Percentiles rank a stretch among this genome's conserved stretches.
Conservation (phyloP, 2,329 filamentous ascomycete genomes). For the Corniculantispora saksenae region DNA sequence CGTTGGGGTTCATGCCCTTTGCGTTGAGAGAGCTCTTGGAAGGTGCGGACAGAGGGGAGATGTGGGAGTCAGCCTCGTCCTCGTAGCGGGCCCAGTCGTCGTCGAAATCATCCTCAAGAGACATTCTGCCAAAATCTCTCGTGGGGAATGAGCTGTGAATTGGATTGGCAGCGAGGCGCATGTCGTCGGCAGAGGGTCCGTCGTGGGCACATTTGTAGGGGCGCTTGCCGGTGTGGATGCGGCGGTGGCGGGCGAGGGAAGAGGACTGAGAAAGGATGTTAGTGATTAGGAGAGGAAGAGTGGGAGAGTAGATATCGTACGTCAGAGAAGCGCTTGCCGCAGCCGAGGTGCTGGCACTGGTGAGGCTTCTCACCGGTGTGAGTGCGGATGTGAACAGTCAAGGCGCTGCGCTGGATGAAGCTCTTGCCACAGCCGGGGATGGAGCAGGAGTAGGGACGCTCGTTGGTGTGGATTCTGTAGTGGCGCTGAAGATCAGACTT, state of each 20-base stretch:
- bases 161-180: slow-evolving; percentile 18
- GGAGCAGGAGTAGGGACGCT: slow-evolving; percentile 65
- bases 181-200: slow-evolving; percentile 20
- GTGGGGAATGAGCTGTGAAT: slow-evolving; percentile 36
- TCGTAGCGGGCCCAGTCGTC: slow-evolving; percentile 64
- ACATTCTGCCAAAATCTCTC: slow-evolving; percentile 51
- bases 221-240: too few species aligned
- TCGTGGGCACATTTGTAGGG: too few species aligned
- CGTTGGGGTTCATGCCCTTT: slow-evolving; percentile 52
- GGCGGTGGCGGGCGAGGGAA: slow-evolving; percentile 63
- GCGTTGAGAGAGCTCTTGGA: slow-evolving; percentile 55
- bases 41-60: slow-evolving; percentile 60
- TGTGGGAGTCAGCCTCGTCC: slow-evolving; percentile 53
- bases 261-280: slow-evolving; percentile 52
- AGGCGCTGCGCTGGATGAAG: slow-evolving; percentile 70
- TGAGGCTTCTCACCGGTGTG: slow-evolving; percentile 74
- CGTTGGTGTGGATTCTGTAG: slow-evolving; percentile 71
- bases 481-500: slow-evolving; percentile 72
- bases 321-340: slow-evolving; percentile 70
- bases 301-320: slow-evolving; percentile 45
- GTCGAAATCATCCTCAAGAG: slow-evolving; percentile 63
- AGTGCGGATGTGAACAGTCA: slow-evolving; percentile 70
- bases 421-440: slow-evolving; percentile 65
- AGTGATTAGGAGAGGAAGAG: not conserved
- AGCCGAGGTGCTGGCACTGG: slow-evolving; percentile 64